Conservation (phyloP, 2,329 filamentous ascomycete species). For the Beauveria scarabaeidicola region DNA sequence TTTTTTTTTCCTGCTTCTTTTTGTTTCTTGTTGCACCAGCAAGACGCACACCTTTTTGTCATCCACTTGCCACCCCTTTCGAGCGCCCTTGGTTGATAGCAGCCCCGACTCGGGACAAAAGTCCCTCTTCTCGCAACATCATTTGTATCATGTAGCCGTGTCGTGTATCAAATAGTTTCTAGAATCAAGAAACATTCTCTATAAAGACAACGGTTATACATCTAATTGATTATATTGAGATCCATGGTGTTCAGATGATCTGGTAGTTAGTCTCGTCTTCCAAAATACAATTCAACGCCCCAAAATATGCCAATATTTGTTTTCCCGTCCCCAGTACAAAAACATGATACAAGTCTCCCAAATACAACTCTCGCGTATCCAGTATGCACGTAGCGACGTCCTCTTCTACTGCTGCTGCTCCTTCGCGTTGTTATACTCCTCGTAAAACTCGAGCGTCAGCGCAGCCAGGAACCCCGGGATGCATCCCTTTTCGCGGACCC, state of each 20-base stretch:
- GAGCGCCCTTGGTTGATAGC: no score
- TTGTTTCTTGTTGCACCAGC: no score
- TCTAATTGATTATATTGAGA: no score
- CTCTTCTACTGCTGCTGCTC: neutral
- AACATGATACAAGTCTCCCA: neutral
- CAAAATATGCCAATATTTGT: neutral
- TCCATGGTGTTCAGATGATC: no score
- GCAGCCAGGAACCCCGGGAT: constrained; percentile 91
- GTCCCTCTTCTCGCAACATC: neutral
- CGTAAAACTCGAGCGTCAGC: constrained; percentile 87
- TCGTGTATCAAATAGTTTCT: neutral
- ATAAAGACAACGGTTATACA: neutral
- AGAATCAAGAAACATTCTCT: neutral
- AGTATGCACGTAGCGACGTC: neutral
- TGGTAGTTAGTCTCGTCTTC: no score
- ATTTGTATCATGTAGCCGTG: constrained; percentile 6
- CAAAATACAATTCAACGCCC: neutral
- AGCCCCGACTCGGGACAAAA: neutral
- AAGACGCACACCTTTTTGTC: no score
- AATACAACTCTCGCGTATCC: neutral
- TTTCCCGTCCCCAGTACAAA: neutral
- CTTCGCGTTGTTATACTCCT: constrained; percentile 42
- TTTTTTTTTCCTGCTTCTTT: no score
- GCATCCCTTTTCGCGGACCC: constrained; percentile 88
- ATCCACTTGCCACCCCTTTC: no score